Evolutionary conservation across 768 basidiomycete species (phyloP).

Genomic region (Kwoniella mangroviensis): DNA sequence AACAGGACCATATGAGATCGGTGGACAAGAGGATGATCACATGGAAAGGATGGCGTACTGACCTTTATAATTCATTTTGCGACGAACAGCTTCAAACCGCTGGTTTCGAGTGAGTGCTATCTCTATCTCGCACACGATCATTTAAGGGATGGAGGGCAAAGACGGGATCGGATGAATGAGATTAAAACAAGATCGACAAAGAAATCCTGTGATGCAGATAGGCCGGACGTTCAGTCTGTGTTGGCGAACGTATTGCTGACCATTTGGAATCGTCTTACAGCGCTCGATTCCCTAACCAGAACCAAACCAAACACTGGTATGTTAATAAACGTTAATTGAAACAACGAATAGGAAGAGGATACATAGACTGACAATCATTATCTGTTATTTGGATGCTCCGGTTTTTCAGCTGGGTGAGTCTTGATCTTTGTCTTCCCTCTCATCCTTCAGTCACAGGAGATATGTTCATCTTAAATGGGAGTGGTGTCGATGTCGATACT

Average conservation of each 20-base stretch:
- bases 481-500: too few relatives aligned
- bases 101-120: conserved; percentile 81
- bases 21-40: too few relatives aligned
- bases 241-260: not conserved
- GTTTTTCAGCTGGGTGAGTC: conserved; percentile 4
- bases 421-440: too few relatives aligned
- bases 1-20: not conserved
- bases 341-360: not conserved
- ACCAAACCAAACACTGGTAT: conserved; percentile 97
- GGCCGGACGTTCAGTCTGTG: too few relatives aligned
- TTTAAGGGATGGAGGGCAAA: too few relatives aligned
- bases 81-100: conserved; percentile 76
- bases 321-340: conserved; percentile 33
- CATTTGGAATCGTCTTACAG: conserved; percentile 12
- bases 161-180: too few relatives aligned
- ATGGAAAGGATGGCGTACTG: too few relatives aligned
- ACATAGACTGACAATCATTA: not conserved
- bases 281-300: conserved; percentile 61
- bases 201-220: too few relatives aligned
- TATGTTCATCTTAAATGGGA: too few relatives aligned
- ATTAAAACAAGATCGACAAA: too few relatives aligned
- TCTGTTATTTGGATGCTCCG: not conserved
- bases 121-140: too few relatives aligned
- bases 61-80: not conserved
- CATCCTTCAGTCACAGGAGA: too few relatives aligned